These are phyloP conservation scores for Albugo candida DNA, from an alignment of 352 stramenopile genomes.

Conservation along the genomic window DNA sequence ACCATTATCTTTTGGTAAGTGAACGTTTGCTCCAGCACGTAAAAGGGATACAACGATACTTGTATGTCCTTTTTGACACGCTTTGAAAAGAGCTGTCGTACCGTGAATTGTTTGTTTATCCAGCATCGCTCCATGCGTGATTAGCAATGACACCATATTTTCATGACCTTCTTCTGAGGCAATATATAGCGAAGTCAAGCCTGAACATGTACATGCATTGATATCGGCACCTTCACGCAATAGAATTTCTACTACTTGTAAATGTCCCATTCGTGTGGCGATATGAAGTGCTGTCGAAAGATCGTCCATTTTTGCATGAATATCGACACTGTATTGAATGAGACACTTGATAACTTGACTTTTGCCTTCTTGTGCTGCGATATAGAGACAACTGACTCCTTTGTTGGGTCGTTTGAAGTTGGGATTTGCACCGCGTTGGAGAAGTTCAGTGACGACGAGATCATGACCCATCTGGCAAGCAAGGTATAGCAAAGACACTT, in stretches of 20 bases:
- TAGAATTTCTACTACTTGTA: constrained; percentile 25
- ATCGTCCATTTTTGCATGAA: constrained; percentile 58
- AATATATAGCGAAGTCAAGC: constrained; percentile 62
- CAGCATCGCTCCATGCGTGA: constrained; percentile 15
- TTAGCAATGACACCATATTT: constrained; percentile 33
- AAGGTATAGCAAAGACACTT: constrained; percentile 61
- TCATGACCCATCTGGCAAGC: constrained; percentile 70
- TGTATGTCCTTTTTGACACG: constrained; percentile 49
- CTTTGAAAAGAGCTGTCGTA: constrained; percentile 52
- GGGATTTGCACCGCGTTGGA: constrained; percentile 31
- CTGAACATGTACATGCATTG: constrained; percentile 58
- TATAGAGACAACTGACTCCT: constrained; percentile 58
- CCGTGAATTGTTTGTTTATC: constrained; percentile 30
- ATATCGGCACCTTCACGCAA: constrained; percentile 27
- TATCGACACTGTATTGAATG: constrained; percentile 21
- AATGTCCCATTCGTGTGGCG: constrained; percentile 55
- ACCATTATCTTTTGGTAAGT: constrained; percentile 47
- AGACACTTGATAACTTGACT: constrained; percentile 32
- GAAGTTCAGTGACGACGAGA: constrained; percentile 30
- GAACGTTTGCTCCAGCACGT: constrained; percentile 22
- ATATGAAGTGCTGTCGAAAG: constrained; percentile 60
- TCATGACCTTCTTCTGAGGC: constrained; percentile 65
- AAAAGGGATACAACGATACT: constrained; percentile 35
- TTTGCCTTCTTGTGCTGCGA: constrained; percentile 66
- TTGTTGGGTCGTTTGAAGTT: constrained; percentile 38